phyloP scores from a whole-genome alignment of 192 early-diverging fungal genomes.

The Phlyctochytrium bullatum region DNA sequence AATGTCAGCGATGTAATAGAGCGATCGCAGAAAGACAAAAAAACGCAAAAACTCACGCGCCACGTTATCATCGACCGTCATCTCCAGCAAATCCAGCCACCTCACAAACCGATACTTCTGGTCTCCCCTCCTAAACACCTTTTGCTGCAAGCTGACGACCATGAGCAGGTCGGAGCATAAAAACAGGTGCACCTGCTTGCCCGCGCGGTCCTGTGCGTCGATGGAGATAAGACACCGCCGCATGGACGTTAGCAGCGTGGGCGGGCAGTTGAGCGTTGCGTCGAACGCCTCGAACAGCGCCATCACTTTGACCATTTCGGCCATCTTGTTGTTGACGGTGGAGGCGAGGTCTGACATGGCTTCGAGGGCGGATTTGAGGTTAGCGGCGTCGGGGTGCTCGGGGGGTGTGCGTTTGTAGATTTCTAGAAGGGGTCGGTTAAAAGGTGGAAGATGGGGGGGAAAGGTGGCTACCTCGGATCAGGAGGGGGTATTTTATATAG shows the following conservation, averaged over 20 bases:
- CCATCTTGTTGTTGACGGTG: constrained; percentile 54
- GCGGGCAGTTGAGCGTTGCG: constrained; percentile 54
- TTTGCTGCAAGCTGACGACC: constrained; percentile 8
- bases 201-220: constrained; percentile 39
- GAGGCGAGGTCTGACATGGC: constrained; percentile 43
- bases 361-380: constrained; percentile 39
- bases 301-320: constrained; percentile 43
- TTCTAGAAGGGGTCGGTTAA: constrained; percentile 30
- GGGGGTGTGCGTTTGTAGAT: constrained; percentile 44
- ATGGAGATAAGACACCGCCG: constrained; percentile 43
- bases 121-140: constrained; percentile 8
- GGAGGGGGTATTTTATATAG: constrained; percentile 39
- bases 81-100: constrained; percentile 50
- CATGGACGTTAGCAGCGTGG: constrained; percentile 41
- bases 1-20: no score
- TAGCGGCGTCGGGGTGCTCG: constrained; percentile 44
- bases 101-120: constrained; percentile 35
- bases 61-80: constrained; percentile 32
- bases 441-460: no score
- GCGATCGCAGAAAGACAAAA: no score
- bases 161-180: constrained; percentile 50
- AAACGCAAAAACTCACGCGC: no score
- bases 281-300: constrained; percentile 53
- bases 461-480: constrained; percentile 42
- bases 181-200: constrained; percentile 22